phyloP scores from a whole-genome alignment of 305 asterid genomes.

The Caryopteris hybrid region DNA sequence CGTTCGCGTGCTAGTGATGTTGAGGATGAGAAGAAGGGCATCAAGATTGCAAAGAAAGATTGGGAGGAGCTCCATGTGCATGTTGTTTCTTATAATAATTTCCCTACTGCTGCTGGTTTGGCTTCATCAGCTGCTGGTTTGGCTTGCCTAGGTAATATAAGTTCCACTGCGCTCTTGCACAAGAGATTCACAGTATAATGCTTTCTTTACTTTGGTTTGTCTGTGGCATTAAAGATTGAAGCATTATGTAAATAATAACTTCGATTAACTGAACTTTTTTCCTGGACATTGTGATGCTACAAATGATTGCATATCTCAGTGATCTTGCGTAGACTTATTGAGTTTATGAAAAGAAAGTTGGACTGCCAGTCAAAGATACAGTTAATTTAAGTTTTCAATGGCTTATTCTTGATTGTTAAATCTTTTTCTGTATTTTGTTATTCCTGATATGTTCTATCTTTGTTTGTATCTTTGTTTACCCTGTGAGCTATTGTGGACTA shows the following conservation, averaged over 20 bases:
- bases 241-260: background rate
- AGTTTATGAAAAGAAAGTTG: background rate
- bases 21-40: slow-evolving; percentile 85
- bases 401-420: background rate
- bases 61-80: slow-evolving; percentile 87
- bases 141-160: slow-evolving; percentile 82
- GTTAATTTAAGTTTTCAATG: background rate
- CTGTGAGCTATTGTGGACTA: background rate
- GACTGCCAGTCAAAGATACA: background rate
- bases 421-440: background rate
- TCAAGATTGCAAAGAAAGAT: slow-evolving; percentile 70
- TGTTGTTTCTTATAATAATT: slow-evolving; percentile 85
- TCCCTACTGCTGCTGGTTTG: slow-evolving; percentile 98
- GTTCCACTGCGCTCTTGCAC: background rate
- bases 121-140: slow-evolving; percentile 99
- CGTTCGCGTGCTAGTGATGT: slow-evolving; percentile 81
- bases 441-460: background rate
- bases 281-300: background rate
- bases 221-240: background rate
- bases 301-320: background rate
- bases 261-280: background rate
- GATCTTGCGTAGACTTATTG: background rate
- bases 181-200: background rate
- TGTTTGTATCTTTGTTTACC: background rate
- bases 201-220: too few relatives aligned